phyloP scores from a whole-genome alignment of 1,139 yeast species.

The Protomyces pachydermus region DNA sequence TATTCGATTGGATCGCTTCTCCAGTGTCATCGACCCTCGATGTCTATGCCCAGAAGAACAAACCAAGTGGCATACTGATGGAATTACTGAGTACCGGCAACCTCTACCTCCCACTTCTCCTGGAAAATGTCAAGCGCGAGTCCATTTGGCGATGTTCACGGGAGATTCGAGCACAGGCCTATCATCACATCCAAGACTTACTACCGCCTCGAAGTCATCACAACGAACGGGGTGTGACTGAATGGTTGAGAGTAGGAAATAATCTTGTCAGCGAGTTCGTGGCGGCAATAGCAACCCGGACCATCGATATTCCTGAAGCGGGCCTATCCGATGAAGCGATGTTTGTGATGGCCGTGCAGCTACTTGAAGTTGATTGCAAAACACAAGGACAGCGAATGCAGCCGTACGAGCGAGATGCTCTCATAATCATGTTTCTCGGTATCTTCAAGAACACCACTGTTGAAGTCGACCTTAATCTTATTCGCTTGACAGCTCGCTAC shows the following conservation, averaged over 20 bases:
- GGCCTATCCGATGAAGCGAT: background rate
- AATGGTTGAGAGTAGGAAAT: background rate
- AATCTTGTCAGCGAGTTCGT: background rate
- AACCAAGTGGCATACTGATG: background rate
- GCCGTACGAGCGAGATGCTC: background rate
- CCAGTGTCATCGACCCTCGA: background rate
- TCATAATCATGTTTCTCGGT: background rate
- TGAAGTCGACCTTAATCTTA: background rate
- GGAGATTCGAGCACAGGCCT: background rate
- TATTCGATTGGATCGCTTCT: background rate
- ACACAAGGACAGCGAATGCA: background rate
- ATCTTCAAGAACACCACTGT: background rate
- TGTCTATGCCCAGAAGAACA: background rate
- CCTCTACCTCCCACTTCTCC: background rate
- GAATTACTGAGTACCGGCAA: background rate
- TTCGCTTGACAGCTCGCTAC: background rate
- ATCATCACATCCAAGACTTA: background rate
- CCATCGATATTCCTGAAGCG: background rate
- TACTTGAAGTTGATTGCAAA: background rate
- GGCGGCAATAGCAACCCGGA: too few relatives aligned
- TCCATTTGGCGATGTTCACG: background rate
- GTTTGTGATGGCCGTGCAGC: background rate
- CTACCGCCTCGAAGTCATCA: background rate
- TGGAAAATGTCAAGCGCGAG: background rate
- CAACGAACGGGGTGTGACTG: background rate